Evolutionary conservation across 2,329 filamentous ascomycete species (phyloP).

Genomic region (Fusarium keratoplasticum): DNA sequence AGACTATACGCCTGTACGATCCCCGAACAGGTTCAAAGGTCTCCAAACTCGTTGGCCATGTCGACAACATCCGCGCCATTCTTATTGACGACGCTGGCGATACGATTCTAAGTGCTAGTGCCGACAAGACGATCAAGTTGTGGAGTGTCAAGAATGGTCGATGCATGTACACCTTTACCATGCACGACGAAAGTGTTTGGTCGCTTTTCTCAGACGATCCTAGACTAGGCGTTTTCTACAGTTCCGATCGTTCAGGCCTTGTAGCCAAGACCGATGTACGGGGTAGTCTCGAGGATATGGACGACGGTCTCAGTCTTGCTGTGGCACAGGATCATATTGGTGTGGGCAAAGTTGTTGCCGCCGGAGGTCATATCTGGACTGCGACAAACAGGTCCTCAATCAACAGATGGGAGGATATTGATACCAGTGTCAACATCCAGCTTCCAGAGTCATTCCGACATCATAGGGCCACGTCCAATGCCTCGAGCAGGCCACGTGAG

Average conservation of each 20-base stretch:
- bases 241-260: conserved; percentile 88
- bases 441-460: conserved; percentile 67
- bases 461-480: conserved; percentile 59
- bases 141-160: conserved; percentile 96
- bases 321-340: conserved; percentile 92
- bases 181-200: conserved; percentile 99
- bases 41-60: conserved; percentile 97
- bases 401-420: conserved; percentile 89
- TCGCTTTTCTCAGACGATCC: conserved; percentile 91
- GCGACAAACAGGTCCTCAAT: conserved; percentile 91
- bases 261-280: conserved; percentile 97
- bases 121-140: conserved; percentile 96
- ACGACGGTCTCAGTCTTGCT: conserved; percentile 91
- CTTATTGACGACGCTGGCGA: conserved; percentile 90
- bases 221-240: conserved; percentile 90
- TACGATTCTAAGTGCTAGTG: conserved; percentile 92
- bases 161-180: conserved; percentile 97
- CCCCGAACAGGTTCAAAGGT: conserved; percentile 87
- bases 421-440: conserved; percentile 79
- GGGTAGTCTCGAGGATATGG: conserved; percentile 72
- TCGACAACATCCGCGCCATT: conserved; percentile 92
- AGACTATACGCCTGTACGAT: conserved; percentile 93
- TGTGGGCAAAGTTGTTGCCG: conserved; percentile 74
- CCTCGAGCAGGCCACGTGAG: conserved; percentile 51
- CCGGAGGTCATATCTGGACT: conserved; percentile 86